Evolutionary conservation across 192 early-diverging fungal genomes (phyloP), one percentile per base, ranked within the genome.

Genomic region (Coemansia sp.): DNA sequence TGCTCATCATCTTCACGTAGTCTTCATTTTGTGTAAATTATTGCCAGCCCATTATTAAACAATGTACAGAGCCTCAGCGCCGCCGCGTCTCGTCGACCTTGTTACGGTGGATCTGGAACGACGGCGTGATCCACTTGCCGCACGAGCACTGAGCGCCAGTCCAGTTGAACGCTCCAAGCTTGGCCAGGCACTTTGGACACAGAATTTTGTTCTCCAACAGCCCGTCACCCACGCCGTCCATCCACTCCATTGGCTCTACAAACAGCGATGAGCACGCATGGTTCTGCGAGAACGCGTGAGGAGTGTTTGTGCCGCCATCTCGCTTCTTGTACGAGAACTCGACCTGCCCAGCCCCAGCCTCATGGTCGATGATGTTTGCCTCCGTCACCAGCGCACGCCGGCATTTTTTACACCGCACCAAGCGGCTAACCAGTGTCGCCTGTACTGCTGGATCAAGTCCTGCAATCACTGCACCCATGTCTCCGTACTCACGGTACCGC

Each of bases 211-310:
- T 90, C 29, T 90, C 84, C 3, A 91, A 32, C 23, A 75, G 62
- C 10, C 86, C 86, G 45, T 87, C 79, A 9, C 73, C 56, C 15
- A 85, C 55, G 22, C 80, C 84, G n/a, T 84, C 70, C 69, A 94
- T 91, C 92, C 92, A 94, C 62, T 89, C 87, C 81, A 90, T 86
- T 12, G 89, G 88, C 67, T 94, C 92, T 47, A 94, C 82, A 83
- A 93, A 94, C 66, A 88, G 87, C 12, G 88, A 88, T 10, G 87
- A 87, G 70, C 92, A 94, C 24, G 64, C 80, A 15, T 69, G 71
- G 29, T 75, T 69, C 57, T 81, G 74, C 51, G 79, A 65, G 14
- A 75, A 81, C 14, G 79, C 79, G 50, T 75, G 74, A 63, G 79
- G 74, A 37, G 73, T 81, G 41, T 61, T 64, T 39, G 65, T 55